Evolutionary conservation across 2,329 filamentous ascomycete species (phyloP).

Genomic region (Xylariaceae sp.): DNA sequence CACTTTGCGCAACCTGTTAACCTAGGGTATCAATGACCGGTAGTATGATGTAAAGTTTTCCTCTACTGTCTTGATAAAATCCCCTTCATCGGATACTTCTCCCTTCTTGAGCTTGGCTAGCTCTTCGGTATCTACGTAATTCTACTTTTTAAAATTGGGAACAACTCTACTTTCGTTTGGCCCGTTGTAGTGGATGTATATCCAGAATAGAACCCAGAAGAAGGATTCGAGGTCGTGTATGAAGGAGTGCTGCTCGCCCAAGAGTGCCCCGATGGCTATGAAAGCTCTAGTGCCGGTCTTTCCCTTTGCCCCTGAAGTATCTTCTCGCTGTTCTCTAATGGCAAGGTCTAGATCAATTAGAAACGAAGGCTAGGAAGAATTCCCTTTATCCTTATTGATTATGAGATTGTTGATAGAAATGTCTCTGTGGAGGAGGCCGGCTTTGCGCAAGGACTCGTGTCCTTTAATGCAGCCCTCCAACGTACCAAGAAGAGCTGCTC

Average conservation of each 20-base stretch:
- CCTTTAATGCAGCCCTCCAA: slow-evolving; percentile 4
- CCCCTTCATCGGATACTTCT: not conserved
- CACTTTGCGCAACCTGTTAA: slow-evolving; percentile 34
- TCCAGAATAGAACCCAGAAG: slow-evolving; percentile 46
- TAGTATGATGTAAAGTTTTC: slow-evolving; percentile 36
- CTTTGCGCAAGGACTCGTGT: slow-evolving; percentile 11
- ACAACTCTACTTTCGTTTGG: slow-evolving; percentile 8
- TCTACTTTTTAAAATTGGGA: slow-evolving; percentile 1
- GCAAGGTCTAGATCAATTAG: slow-evolving; percentile 18
- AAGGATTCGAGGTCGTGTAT: slow-evolving; percentile 48
- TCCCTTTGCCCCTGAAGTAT: slow-evolving; percentile 29
- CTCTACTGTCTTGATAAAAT: not conserved
- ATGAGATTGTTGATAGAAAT: slow-evolving; percentile 19
- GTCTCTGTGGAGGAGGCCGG: slow-evolving; percentile 35
- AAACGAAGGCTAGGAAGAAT: slow-evolving; percentile 10
- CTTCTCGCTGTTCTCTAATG: slow-evolving; percentile 29
- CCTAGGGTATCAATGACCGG: slow-evolving; percentile 32
- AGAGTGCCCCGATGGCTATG: slow-evolving; percentile 42
- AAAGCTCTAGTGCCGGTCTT: slow-evolving; percentile 39
- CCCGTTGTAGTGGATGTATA: slow-evolving; percentile 39
- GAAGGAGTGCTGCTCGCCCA: slow-evolving; percentile 40
- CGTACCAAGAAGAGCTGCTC: not conserved
- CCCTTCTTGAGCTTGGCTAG: not conserved
- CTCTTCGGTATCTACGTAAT: not conserved
- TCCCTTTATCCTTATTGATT: slow-evolving; percentile 6